phyloP scores from a whole-genome alignment of 371 early-diverging fungal genomes.

The Mucor indicus region DNA sequence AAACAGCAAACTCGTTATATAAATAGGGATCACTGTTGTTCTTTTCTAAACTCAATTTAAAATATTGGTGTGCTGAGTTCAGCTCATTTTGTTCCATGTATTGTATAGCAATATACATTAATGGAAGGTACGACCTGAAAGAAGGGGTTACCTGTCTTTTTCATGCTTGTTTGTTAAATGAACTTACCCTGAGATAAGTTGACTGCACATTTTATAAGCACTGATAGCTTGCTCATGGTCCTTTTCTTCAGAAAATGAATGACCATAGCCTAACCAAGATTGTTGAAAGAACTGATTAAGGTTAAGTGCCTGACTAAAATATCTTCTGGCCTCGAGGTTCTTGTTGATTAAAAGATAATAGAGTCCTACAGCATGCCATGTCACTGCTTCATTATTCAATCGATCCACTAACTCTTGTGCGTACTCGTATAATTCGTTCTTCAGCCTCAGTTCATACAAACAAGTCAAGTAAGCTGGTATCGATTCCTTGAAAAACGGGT shows the following conservation, averaged over 20 bases:
- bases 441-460: conserved; percentile 59
- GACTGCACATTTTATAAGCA: conserved; percentile 64
- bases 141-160: not conserved
- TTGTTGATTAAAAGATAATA: conserved; percentile 66
- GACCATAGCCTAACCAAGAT: conserved; percentile 80
- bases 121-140: conserved; percentile 63
- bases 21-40: conserved; percentile 63
- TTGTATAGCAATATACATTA: conserved; percentile 75
- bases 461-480: conserved; percentile 63
- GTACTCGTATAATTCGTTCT: conserved; percentile 62
- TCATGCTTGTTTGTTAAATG: not conserved
- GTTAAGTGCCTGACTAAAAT: conserved; percentile 51
- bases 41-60: conserved; percentile 47
- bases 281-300: conserved; percentile 63
- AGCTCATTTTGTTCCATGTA: conserved; percentile 59
- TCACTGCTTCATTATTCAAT: conserved; percentile 27
- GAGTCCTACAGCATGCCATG: conserved; percentile 76
- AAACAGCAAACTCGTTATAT: conserved; percentile 67
- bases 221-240: conserved; percentile 78
- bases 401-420: conserved; percentile 33
- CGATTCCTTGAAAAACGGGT: conserved; percentile 55
- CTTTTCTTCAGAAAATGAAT: conserved; percentile 72
- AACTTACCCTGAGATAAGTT: conserved; percentile 64
- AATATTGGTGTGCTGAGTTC: conserved; percentile 54
- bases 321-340: conserved; percentile 54